A percentile compares a stretch with the other conserved stretches of the same genome.
Conservation (phyloP, 306 rosid species). For the Dryas drummondii region DNA sequence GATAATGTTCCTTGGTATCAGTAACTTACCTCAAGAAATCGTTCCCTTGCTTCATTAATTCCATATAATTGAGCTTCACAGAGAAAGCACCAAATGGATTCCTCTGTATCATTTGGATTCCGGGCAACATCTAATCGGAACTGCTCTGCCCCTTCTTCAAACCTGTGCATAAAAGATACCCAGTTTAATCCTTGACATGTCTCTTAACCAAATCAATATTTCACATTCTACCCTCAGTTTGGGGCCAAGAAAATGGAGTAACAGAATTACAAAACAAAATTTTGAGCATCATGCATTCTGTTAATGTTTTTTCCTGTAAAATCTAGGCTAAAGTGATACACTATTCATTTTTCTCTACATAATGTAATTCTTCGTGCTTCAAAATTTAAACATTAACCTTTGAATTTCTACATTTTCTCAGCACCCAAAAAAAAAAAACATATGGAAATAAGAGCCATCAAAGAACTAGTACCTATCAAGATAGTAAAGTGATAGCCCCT, state of each 20-base stretch:
- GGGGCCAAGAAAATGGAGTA: neutral
- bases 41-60: constrained; percentile 67
- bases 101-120: constrained; percentile 92
- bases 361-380: neutral
- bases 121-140: constrained; percentile 91
- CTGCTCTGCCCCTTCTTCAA: constrained; percentile 92
- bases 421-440: constrained; percentile 4
- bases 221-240: neutral
- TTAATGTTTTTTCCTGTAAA: neutral
- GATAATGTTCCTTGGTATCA: neutral
- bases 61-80: constrained; percentile 92
- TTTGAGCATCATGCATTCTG: neutral
- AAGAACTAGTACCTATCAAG: constrained; percentile 54
- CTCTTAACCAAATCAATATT: neutral
- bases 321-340: neutral
- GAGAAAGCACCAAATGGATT: constrained; percentile 91
- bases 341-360: neutral
- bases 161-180: constrained; percentile 38
- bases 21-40: constrained; percentile 68
- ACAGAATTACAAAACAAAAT: neutral
- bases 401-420: neutral
- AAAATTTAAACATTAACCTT: neutral
- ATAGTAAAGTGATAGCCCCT: constrained; percentile 86
- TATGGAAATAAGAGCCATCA: neutral
- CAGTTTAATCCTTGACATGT: constrained; percentile 6